These are phyloP conservation scores for Coemansia sp. DNA, from an alignment of 192 early-diverging fungal genomes.

Conservation along the genomic window DNA sequence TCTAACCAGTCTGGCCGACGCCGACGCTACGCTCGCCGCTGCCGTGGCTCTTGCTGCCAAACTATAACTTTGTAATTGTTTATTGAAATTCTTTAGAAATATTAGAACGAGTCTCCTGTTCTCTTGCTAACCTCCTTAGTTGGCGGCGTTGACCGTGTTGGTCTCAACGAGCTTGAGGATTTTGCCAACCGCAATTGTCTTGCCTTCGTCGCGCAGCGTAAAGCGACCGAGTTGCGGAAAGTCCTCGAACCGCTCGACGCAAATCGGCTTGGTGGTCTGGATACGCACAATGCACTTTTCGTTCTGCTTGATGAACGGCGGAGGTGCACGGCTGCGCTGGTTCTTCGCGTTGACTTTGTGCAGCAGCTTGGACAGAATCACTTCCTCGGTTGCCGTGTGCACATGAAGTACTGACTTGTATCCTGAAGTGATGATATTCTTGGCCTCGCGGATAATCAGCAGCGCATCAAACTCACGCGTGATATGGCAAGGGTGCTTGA, in stretches of 20 bases:
- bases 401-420: conserved; percentile 92
- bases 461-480: conserved; percentile 83
- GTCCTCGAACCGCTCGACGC: conserved; percentile 83
- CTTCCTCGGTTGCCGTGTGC: conserved; percentile 87
- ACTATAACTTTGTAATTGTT: background rate
- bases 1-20: conserved; percentile 12
- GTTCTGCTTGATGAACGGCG: conserved; percentile 91
- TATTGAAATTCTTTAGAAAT: background rate
- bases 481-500: conserved; percentile 75
- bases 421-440: conserved; percentile 95
- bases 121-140: background rate
- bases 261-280: conserved; percentile 72
- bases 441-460: conserved; percentile 87
- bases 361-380: conserved; percentile 74
- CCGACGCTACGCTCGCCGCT: conserved; percentile 12
- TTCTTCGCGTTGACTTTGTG: conserved; percentile 94
- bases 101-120: too few relatives aligned
- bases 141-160: background rate
- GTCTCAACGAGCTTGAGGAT: conserved; percentile 70
- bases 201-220: conserved; percentile 97
- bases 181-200: conserved; percentile 86
- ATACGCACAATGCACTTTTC: conserved; percentile 86
- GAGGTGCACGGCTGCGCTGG: conserved; percentile 82
- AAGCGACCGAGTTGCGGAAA: conserved; percentile 94
- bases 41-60: conserved; percentile 29